Evolutionary conservation across 1,139 yeast genomes (phyloP).

Genomic region (Geotrichum candidum): DNA sequence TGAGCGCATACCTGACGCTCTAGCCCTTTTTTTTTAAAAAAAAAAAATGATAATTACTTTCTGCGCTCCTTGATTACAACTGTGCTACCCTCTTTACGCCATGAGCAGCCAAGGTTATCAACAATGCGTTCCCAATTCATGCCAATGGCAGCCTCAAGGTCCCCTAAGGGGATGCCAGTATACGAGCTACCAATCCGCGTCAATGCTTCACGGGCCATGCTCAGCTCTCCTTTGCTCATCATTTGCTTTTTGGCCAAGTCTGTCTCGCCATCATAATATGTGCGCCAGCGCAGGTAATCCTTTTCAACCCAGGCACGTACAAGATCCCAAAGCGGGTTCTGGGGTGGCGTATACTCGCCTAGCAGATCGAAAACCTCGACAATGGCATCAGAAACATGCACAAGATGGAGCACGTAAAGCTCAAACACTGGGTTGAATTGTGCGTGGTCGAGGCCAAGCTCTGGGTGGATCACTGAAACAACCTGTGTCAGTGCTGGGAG

Average conservation of each 20-base stretch:
- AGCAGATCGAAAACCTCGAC: conserved; percentile 10
- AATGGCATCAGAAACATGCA: conserved; percentile 5
- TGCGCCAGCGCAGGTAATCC: conserved; percentile 13
- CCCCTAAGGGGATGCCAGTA: neutral
- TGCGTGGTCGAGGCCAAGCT: neutral
- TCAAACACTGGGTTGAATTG: conserved; percentile 1
- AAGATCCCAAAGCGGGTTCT: conserved; percentile 4
- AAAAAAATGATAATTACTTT: neutral
- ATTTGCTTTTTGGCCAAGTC: conserved; percentile 4
- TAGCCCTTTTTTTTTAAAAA: neutral
- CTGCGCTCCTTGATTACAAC: neutral
- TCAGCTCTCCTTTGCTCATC: conserved; percentile 8
- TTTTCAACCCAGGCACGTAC: conserved; percentile 10
- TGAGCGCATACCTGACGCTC: neutral
- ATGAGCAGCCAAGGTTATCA: neutral
- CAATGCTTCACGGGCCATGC: conserved; percentile 3
- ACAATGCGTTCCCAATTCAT: conserved; percentile 4
- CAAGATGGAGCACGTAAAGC: conserved; percentile 8
- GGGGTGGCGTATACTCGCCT: conserved; percentile 1
- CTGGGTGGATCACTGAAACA: neutral
- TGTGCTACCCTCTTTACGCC: conserved; percentile 1
- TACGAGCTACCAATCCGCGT: conserved; percentile 3
- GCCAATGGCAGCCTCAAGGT: conserved; percentile 1
- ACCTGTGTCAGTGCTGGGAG: conserved; percentile 2
- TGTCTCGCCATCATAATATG: conserved; percentile 1